Base-by-base conservation (phyloP, 2,329 filamentous ascomycete genomes). In the Cytospora leucostoma region DNA sequence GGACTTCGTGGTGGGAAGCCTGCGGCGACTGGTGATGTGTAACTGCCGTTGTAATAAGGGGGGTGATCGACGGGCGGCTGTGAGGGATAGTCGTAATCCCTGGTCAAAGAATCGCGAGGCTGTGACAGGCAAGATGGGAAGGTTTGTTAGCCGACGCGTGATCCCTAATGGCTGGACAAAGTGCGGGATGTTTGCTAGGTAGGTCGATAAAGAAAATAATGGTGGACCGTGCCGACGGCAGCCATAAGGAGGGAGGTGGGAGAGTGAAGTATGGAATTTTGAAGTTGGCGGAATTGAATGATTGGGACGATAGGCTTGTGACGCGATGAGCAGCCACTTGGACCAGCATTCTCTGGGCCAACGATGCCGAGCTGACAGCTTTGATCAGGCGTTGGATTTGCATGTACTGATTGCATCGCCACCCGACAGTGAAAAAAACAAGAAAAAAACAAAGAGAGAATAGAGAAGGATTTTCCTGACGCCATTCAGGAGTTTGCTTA, bases 1-100 rank as follows among this genome's bases (percentile, higher is more conserved):
- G 83, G 83, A 62, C 83, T 86, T 59, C 78, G 78, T 32, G 81
- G 77, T 49, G 78, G 76, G 67, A 80, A 80, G 21, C 75, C 75
- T 32, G 78, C 71, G 60, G 75, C 72, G 47, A 78, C 74, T 40
- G 83, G 81, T 54, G 83, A 84, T 58, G 78, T 77, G 72, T 82
- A 82, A 69, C 72, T 73, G 65, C 76, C 75, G 76, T 80, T 82
- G 72, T 80, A 80, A 68, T 84, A 85, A 54, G 80, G 76, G 51
- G 80, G 71, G 61, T 73, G 74, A 64, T 84, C 81, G 66, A 73
- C 71, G 27, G 75, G 69, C 56, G 73, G 67, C 67, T 74, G 70
- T 50, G 79, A 67, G 37, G 78, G 71, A 72, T 84, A 82, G 62
- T 72, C 74, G 75, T 84, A 84, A 21, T 66, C 64, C 53, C 64